Percentiles rank a stretch among this genome's conserved stretches.
Evolutionary conservation across 805 yeast species (phyloP).

Genomic region (Isabelozyma gotoi): DNA sequence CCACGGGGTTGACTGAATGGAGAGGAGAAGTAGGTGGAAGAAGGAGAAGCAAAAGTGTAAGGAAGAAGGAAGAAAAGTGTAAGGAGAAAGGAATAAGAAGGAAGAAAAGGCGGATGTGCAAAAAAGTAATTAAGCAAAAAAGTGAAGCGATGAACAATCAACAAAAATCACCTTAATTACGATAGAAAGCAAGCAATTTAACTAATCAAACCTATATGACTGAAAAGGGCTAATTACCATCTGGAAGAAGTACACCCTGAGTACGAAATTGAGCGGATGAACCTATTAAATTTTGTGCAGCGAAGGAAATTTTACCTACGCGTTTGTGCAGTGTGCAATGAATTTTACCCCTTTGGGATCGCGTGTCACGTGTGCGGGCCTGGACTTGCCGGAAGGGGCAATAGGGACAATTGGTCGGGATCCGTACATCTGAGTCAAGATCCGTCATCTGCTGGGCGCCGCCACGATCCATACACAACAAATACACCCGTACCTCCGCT

Average conservation of each 20-base stretch:
- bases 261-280: too few species aligned
- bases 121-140: not conserved
- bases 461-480: too few species aligned
- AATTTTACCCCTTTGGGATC: not conserved
- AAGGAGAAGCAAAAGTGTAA: not conserved
- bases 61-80: too few species aligned
- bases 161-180: not conserved
- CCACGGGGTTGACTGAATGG: not conserved
- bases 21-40: not conserved
- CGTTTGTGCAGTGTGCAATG: not conserved
- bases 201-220: too few species aligned
- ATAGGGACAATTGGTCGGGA: too few species aligned
- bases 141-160: not conserved
- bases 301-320: not conserved
- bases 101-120: not conserved
- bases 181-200: not conserved
- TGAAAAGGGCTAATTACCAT: not conserved
- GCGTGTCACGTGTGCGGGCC: not conserved
- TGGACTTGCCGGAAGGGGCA: not conserved
- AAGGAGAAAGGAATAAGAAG: not conserved
- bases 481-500: too few species aligned
- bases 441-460: too few species aligned
- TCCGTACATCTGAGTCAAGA: too few species aligned
- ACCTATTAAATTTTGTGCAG: not conserved
- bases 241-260: not conserved